These are phyloP conservation scores for Tolypocladium guangdongense DNA, from an alignment of 2,329 filamentous ascomycete species.

Conservation along the genomic window DNA sequence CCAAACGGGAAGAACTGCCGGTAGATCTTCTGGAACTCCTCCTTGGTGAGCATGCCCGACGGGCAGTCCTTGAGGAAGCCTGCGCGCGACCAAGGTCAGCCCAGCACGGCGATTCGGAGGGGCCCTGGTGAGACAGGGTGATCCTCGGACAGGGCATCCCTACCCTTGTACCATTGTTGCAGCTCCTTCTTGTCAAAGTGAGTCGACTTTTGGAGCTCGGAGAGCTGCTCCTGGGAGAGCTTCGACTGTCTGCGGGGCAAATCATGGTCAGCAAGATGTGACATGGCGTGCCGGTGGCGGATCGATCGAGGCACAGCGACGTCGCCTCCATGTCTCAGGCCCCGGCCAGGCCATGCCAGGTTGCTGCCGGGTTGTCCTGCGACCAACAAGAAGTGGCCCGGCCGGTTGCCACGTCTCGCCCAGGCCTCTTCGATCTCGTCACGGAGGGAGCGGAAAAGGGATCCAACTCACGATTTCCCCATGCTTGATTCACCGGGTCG, in stretches of 20 bases:
- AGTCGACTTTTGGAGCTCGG: constrained; percentile 89
- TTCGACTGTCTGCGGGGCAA: constrained; percentile 72
- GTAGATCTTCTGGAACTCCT: constrained; percentile 99
- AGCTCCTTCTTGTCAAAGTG: constrained; percentile 99
- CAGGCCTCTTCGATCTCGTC: background rate
- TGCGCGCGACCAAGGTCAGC: constrained; percentile 24
- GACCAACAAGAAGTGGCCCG: background rate
- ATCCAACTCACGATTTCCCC: constrained; percentile 5
- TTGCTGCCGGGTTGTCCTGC: background rate
- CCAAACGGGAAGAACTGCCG: constrained; percentile 99
- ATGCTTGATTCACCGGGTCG: background rate
- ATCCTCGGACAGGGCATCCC: background rate
- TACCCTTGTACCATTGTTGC: constrained; percentile 99
- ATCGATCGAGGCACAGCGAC: background rate
- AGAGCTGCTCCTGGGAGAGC: constrained; percentile 90
- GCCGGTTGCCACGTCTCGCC: background rate
- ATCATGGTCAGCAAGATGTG: constrained; percentile 10
- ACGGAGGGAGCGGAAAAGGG: background rate
- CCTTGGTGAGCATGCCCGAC: constrained; percentile 90
- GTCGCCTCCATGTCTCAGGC: background rate
- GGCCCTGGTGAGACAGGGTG: background rate
- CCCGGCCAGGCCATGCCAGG: background rate
- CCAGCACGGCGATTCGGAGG: background rate
- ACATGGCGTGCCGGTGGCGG: background rate
- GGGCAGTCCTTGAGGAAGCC: constrained; percentile 98